These are phyloP conservation scores for Botrytis aclada DNA, from an alignment of 2,329 filamentous ascomycete species.

Conservation along the genomic window DNA sequence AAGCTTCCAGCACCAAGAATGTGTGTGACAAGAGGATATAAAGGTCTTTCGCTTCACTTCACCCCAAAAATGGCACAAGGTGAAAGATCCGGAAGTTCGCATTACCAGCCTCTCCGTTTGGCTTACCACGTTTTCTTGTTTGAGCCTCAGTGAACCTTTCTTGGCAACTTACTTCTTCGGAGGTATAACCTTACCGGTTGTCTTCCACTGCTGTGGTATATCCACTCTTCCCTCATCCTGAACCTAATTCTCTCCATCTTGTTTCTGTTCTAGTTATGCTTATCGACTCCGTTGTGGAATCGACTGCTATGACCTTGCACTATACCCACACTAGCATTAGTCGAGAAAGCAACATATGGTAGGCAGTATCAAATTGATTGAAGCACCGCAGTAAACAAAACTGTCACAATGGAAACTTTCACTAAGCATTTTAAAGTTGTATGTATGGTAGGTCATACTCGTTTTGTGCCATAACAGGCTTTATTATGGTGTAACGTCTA, in stretches of 20 bases:
- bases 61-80: background rate
- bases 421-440: background rate
- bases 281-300: background rate
- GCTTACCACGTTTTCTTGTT: slow-evolving; percentile 11
- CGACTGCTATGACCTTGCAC: background rate
- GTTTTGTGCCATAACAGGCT: slow-evolving; percentile 2
- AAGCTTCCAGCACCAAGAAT: background rate
- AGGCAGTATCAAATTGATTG: slow-evolving; percentile 9
- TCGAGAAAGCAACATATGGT: background rate
- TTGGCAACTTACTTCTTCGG: slow-evolving; percentile 21
- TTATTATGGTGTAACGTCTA: background rate
- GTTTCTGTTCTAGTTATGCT: background rate
- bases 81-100: background rate
- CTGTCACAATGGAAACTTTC: background rate
- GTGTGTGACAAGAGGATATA: background rate
- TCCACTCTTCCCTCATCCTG: slow-evolving; percentile 1
- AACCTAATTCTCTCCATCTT: slow-evolving; percentile 7
- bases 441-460: background rate
- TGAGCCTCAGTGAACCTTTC: background rate
- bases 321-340: background rate
- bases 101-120: background rate
- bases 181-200: background rate
- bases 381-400: background rate
- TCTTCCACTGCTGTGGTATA: background rate
- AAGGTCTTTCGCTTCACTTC: background rate